These are phyloP conservation scores for Fusarium subglutinans DNA, from an alignment of 2,329 filamentous ascomycete genomes.

Conservation along the genomic window DNA sequence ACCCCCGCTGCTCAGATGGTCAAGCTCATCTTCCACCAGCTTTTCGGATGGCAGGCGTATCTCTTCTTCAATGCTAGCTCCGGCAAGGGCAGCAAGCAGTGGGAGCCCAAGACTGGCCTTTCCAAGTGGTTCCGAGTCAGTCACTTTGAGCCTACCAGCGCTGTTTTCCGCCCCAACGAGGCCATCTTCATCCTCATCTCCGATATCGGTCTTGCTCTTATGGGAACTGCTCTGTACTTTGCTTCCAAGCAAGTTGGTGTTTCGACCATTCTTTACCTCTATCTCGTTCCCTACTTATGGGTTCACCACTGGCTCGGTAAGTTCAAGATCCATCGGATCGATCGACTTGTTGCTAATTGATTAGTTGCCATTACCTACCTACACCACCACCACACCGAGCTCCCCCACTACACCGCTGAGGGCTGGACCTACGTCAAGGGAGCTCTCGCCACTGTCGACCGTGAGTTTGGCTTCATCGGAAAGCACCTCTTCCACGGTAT, in stretches of 20 bases:
- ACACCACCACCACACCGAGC: slow-evolving; percentile 72
- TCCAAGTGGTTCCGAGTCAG: slow-evolving; percentile 55
- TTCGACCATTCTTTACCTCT: slow-evolving; percentile 66
- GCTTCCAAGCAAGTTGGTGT: slow-evolving; percentile 63
- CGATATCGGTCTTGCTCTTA: slow-evolving; percentile 67
- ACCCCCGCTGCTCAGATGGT: slow-evolving; percentile 65
- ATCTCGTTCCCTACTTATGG: slow-evolving; percentile 73
- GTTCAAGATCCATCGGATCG: slow-evolving; percentile 23
- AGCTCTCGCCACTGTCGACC: slow-evolving; percentile 69
- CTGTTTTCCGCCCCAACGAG: slow-evolving; percentile 68
- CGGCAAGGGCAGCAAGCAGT: slow-evolving; percentile 59
- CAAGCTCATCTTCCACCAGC: slow-evolving; percentile 68
- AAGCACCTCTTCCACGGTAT: slow-evolving; percentile 72
- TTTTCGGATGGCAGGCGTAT: slow-evolving; percentile 72
- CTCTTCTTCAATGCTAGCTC: slow-evolving; percentile 67
- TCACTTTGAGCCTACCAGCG: slow-evolving; percentile 70
- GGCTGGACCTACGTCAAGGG: slow-evolving; percentile 71
- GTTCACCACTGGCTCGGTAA: slow-evolving; percentile 75
- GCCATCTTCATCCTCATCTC: slow-evolving; percentile 65
- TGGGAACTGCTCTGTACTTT: slow-evolving; percentile 60
- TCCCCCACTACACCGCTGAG: slow-evolving; percentile 53
- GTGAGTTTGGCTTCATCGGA: slow-evolving; percentile 69
- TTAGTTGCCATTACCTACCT: slow-evolving; percentile 78
- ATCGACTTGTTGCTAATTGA: slow-evolving; percentile 5
- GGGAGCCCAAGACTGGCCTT: slow-evolving; percentile 43